A percentile compares a stretch with the other conserved stretches of the same genome.
These are phyloP conservation scores for Adansonia madagascariensis DNA, from an alignment of 441 rosid genomes.

Conservation along the genomic window DNA sequence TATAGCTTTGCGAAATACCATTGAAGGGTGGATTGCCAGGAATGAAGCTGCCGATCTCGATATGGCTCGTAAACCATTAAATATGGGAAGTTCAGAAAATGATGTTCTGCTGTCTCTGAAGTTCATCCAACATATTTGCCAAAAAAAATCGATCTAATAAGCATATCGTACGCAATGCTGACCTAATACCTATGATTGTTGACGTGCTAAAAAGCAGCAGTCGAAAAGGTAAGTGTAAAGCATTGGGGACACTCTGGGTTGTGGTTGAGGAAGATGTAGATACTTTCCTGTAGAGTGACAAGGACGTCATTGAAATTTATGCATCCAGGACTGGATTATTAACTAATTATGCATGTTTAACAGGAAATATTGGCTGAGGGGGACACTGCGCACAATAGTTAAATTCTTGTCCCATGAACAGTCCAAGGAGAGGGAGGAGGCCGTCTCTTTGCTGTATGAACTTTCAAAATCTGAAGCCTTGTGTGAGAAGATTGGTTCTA, in stretches of 20 bases:
- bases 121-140: conserved; percentile 63
- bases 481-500: conserved; percentile 90
- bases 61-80: conserved; percentile 66
- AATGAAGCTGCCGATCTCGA: conserved; percentile 89
- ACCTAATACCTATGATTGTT: conserved; percentile 71
- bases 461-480: conserved; percentile 89
- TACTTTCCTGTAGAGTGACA: conserved; percentile 34
- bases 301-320: conserved; percentile 2
- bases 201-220: conserved; percentile 78
- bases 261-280: conserved; percentile 83
- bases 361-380: conserved; percentile 89
- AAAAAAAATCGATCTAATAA: conserved; percentile 59
- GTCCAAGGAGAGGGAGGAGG: conserved; percentile 88
- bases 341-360: conserved; percentile 30
- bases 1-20: conserved; percentile 83
- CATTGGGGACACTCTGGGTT: conserved; percentile 75
- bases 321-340: conserved; percentile 26
- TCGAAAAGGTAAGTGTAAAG: conserved; percentile 68
- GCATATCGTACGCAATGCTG: conserved; percentile 65
- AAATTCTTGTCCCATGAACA: conserved; percentile 85
- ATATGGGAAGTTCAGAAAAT: conserved; percentile 60
- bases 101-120: conserved; percentile 69
- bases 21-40: conserved; percentile 94
- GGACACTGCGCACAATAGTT: conserved; percentile 84
- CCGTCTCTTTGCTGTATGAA: conserved; percentile 86